These are phyloP conservation scores for Passiflora organensis DNA, from an alignment of 345 rosid genomes.

Conservation along the genomic window DNA sequence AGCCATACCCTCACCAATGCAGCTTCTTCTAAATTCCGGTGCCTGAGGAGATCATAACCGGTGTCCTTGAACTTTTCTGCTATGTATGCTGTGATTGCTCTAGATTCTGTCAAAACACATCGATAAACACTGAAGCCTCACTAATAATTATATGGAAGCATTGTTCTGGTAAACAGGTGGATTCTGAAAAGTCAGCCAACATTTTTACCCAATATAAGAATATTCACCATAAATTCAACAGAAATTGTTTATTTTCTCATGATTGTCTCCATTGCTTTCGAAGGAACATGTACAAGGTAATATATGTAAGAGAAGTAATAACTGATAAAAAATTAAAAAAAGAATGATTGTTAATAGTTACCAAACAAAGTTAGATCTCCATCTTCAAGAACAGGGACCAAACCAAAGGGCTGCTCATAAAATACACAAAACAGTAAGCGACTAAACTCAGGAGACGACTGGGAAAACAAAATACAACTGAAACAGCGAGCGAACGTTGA, in stretches of 20 bases:
- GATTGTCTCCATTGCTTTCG: too few species aligned
- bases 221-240: too few species aligned
- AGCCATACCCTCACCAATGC: conserved; percentile 59
- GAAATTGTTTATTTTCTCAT: too few species aligned
- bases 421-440: not conserved
- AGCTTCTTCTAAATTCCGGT: conserved; percentile 39
- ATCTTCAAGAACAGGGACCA: conserved; percentile 77
- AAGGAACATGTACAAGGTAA: too few species aligned
- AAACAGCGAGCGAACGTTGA: too few species aligned
- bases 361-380: conserved; percentile 72
- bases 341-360: too few species aligned
- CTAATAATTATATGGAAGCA: not conserved
- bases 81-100: conserved; percentile 67
- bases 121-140: not conserved
- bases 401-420: conserved; percentile 60
- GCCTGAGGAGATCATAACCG: conserved; percentile 50
- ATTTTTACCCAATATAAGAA: too few species aligned
- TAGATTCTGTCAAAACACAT: conserved; percentile 47
- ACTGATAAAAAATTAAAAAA: too few species aligned
- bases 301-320: too few species aligned
- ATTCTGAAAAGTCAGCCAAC: too few species aligned
- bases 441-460: not conserved
- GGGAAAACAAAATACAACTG: not conserved
- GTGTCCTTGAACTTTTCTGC: conserved; percentile 52
- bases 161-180: too few species aligned